Base-by-base conservation (phyloP, 441 rosid genomes). In the Theobroma grandiflorum region DNA sequence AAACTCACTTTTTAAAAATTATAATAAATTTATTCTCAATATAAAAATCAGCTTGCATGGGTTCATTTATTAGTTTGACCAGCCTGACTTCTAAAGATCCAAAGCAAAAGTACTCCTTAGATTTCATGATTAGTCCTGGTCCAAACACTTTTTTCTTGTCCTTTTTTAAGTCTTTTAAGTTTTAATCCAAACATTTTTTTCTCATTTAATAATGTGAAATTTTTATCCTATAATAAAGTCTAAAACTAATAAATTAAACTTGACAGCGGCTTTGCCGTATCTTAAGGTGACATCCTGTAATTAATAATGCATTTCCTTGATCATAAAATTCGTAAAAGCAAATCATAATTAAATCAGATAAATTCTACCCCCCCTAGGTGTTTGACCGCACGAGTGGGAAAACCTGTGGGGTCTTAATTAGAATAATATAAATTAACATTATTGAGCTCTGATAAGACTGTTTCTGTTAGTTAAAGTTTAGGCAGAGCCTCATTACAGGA, bases 371-470 rank as follows among this genome's bases (percentile, higher is more conserved):
- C 78, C 45, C 0, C 64, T 49, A 77, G 82, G 79, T 74, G 75
- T 79, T 81, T 84, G 90, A 85, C 92, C 89, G 85, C 91, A 88
- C 89, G 90, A 84, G 84, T 88, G 89, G 86, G 75, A 40, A 45
- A 82, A 31, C 50, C 8, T 2, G 77, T 75, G 81, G 83, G 80
- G 85, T 79, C 8, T 12, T 45, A 4, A 10, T 42, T 45, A 43
- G 2, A 59, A 22, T 59, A 22, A 26, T 59, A 6, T 18, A 53
- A 35, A 55, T 16, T 42, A 35, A 71, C 47, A 80, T 58, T 69
- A 65, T 67, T n/a, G 3, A 65, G 53, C 58, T 76, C 8, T 38
- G 11, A 52, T 64, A 12, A 55, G 49, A 55, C 26, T 79, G 75
- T 62, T 70, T 57, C 20, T 86, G 87, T 79, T 79, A 47, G 67